phyloP scores from a whole-genome alignment of 2,329 filamentous ascomycete genomes.

The Plenodomus tracheiphilus region DNA sequence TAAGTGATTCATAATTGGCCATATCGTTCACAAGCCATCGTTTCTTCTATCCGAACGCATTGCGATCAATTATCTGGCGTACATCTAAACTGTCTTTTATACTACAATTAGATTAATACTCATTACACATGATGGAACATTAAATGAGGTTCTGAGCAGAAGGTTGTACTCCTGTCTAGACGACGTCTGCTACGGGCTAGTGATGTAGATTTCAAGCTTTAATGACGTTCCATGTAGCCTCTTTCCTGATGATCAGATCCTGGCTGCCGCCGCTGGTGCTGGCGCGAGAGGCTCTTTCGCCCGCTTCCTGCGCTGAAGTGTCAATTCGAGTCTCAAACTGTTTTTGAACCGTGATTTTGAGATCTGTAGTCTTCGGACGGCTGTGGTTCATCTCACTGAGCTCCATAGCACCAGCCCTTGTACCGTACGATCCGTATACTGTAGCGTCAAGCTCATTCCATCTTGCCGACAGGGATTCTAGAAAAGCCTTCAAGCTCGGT shows the following conservation, averaged over 20 bases:
- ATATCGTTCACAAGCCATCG: too few species aligned
- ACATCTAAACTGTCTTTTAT: too few species aligned
- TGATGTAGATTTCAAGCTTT: too few species aligned
- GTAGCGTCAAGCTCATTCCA: constrained; percentile 11
- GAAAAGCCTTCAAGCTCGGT: constrained; percentile 22
- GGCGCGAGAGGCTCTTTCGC: constrained; percentile 4
- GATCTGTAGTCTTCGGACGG: background rate
- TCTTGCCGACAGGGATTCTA: constrained; percentile 10
- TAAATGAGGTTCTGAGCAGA: too few species aligned
- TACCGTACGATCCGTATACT: constrained; percentile 3
- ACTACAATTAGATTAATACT: too few species aligned
- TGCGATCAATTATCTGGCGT: too few species aligned
- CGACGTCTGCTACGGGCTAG: too few species aligned
- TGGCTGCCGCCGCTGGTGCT: constrained; percentile 13
- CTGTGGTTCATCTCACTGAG: background rate
- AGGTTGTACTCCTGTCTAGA: too few species aligned
- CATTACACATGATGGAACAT: too few species aligned
- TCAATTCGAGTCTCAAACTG: constrained; percentile 1
- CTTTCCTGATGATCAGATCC: constrained; percentile 20
- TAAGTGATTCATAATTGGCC: too few species aligned
- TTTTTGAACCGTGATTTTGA: background rate
- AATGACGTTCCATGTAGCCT: constrained; percentile 4
- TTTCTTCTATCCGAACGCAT: too few species aligned
- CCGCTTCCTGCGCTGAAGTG: constrained; percentile 3
- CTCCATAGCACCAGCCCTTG: background rate